Evolutionary conservation across 164 flowering plant species (phyloP).

Genomic region (Aristolochia californica): DNA sequence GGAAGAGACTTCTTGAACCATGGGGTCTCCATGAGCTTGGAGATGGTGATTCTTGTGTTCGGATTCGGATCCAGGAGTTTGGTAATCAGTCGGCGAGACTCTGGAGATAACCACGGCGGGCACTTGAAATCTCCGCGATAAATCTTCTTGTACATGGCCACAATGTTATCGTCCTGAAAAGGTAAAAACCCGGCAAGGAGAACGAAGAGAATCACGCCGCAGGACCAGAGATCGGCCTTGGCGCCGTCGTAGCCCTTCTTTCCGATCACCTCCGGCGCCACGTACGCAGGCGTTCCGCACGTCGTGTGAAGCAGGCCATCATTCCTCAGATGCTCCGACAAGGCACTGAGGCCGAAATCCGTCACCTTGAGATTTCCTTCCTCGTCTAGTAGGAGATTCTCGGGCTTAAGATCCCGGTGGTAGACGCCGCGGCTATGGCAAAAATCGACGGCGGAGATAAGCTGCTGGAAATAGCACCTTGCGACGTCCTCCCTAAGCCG

Average conservation of each 20-base stretch:
- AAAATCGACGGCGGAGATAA: conserved; percentile 64
- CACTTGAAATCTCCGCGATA: conserved; percentile 46
- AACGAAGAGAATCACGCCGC: conserved; percentile 67
- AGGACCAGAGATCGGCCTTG: conserved; percentile 78
- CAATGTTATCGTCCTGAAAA: conserved; percentile 60
- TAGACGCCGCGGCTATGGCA: conserved; percentile 80
- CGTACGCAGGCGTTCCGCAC: conserved; percentile 90
- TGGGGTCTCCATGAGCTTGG: conserved; percentile 32
- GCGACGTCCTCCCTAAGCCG: conserved; percentile 55
- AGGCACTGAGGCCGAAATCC: conserved; percentile 75
- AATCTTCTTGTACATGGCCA: conserved; percentile 45
- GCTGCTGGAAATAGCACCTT: conserved; percentile 60
- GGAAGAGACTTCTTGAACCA: conserved; percentile 42
- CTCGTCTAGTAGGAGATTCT: conserved; percentile 65
- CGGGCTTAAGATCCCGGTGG: conserved; percentile 84
- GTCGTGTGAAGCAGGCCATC: conserved; percentile 80
- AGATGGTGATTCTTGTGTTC: conserved; percentile 24
- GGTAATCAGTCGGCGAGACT: conserved; percentile 28
- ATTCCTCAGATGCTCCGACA: conserved; percentile 46
- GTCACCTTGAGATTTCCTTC: conserved; percentile 53
- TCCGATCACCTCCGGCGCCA: conserved; percentile 74
- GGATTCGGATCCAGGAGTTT: conserved; percentile 47
- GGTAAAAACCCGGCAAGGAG: conserved; percentile 72
- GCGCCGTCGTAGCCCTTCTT: conserved; percentile 72
- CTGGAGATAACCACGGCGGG: conserved; percentile 52